phyloP scores from a whole-genome alignment of 1,284 basidiomycete genomes.

The Fomitopsis palustris region DNA sequence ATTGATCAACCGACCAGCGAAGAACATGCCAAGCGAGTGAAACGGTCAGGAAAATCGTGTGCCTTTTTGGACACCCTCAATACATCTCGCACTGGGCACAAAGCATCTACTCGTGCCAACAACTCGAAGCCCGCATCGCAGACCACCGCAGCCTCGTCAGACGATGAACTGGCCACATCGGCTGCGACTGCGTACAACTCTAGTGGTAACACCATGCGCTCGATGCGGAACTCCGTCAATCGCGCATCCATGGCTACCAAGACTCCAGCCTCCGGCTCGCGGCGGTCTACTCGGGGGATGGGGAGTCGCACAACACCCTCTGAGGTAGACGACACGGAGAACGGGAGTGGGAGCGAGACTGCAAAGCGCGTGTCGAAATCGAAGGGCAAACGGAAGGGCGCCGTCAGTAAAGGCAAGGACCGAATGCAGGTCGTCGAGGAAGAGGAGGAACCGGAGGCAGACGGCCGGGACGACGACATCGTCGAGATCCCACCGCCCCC shows the following conservation, averaged over 20 bases:
- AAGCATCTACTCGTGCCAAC: slow-evolving; percentile 16
- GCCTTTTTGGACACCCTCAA: slow-evolving; percentile 43
- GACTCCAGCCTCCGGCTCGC: slow-evolving; percentile 20
- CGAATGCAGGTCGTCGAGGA: slow-evolving; percentile 31
- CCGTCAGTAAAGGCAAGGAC: slow-evolving; percentile 21
- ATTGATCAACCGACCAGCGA: slow-evolving; percentile 35
- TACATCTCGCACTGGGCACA: slow-evolving; percentile 16
- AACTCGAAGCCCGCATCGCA: slow-evolving; percentile 15
- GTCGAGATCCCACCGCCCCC: slow-evolving; percentile 7
- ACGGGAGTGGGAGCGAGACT: slow-evolving; percentile 21
- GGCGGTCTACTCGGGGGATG: slow-evolving; percentile 30
- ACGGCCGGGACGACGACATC: slow-evolving; percentile 10
- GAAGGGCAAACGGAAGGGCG: slow-evolving; percentile 22
- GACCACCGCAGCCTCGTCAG: slow-evolving; percentile 11
- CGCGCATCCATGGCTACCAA: slow-evolving; percentile 22
- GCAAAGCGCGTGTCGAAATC: slow-evolving; percentile 23
- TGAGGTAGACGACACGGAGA: slow-evolving; percentile 24
- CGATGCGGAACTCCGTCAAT: slow-evolving; percentile 10
- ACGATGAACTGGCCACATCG: slow-evolving; percentile 19
- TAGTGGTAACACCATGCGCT: not conserved
- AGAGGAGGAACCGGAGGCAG: slow-evolving; percentile 21
- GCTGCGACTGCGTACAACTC: slow-evolving; percentile 7
- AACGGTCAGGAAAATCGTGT: slow-evolving; percentile 42
- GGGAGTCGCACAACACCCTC: slow-evolving; percentile 20
- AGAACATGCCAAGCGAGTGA: slow-evolving; percentile 60